Evolutionary conservation across 352 stramenopile species (phyloP).

Genomic region (Globisporangium splendens): DNA sequence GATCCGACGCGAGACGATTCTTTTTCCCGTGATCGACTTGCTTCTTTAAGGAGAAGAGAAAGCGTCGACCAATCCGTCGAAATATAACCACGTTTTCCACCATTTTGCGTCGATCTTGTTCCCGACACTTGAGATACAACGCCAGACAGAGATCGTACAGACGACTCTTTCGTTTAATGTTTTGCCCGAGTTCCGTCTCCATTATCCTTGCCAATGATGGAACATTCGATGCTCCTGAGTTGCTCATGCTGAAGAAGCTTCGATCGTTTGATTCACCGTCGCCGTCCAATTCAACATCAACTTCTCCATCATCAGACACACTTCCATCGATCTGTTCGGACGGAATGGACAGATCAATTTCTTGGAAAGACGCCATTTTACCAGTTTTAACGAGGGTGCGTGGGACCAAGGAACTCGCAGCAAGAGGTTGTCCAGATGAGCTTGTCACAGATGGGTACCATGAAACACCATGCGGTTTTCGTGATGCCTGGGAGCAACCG

Average conservation of each 20-base stretch:
- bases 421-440: background rate
- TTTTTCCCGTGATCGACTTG: slow-evolving; percentile 30
- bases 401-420: slow-evolving; percentile 3
- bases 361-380: background rate
- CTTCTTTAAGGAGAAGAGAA: slow-evolving; percentile 26
- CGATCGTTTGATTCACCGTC: background rate
- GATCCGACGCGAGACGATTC: slow-evolving; percentile 45
- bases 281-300: background rate
- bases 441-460: slow-evolving; percentile 5
- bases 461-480: background rate
- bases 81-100: slow-evolving; percentile 55
- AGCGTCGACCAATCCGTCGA: slow-evolving; percentile 31
- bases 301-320: slow-evolving; percentile 3
- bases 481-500: background rate
- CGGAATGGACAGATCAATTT: background rate
- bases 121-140: slow-evolving; percentile 53
- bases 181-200: slow-evolving; percentile 48
- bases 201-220: slow-evolving; percentile 49
- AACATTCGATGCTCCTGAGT: background rate
- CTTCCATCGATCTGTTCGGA: background rate
- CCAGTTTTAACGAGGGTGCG: background rate
- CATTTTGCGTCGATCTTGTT: slow-evolving; percentile 48
- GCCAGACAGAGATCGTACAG: slow-evolving; percentile 53
- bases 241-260: background rate
- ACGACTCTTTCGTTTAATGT: slow-evolving; percentile 57